Evolutionary conservation across 2,329 filamentous ascomycete genomes (phyloP), one percentile per base, ranked within the genome.

Genomic region (Delphinella strobiligena): DNA sequence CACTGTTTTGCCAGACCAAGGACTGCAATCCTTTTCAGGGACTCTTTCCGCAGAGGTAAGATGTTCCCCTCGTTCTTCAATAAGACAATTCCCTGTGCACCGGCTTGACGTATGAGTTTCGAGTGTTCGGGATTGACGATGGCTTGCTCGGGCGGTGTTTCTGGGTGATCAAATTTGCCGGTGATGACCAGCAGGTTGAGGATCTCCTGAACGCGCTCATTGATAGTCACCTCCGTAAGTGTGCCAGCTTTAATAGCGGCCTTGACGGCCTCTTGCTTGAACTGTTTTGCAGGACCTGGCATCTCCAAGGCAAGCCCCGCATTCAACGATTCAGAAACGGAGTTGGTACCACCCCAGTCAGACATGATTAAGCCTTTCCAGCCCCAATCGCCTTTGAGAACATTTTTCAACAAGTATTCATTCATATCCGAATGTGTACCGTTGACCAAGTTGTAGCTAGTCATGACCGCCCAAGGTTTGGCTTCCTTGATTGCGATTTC

Each of bases 231-330:
- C 12, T 22, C 29, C 18, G 22, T 29, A n/a, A 45, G 29, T 12
- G 42, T 35, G 17, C 34, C 37, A 9, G 19, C 18, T 3, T 29
- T 35, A 4, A 45, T 32, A 2, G 43, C 43, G 9, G 34, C 24
- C 14, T 27, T 19, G 8, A 41, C 8, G 3, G 30, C n/a, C n/a
- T n/a, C 31, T 8, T 37, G 12, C 1, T 37, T 39, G 12, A 39
- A 24, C 43, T 39, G 42, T 15, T 37, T 35, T 14, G 82, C 81
- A 54, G 94, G 88, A 31, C 84, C 84, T 1, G 83, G 82, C 85
- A 91, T 93, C 17, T 74, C 72, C 78, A 93, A 86, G 57, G 93
- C 86, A 19, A 89, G 64, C 17, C 84, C 84, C 22, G 82, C 81
- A 33, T 75, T 67, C 3, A 83, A 78, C 12, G 72, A 72, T 15